These are phyloP conservation scores for Saccharomycopsis sp. DNA, from an alignment of 805 yeast genomes.

Conservation along the genomic window DNA sequence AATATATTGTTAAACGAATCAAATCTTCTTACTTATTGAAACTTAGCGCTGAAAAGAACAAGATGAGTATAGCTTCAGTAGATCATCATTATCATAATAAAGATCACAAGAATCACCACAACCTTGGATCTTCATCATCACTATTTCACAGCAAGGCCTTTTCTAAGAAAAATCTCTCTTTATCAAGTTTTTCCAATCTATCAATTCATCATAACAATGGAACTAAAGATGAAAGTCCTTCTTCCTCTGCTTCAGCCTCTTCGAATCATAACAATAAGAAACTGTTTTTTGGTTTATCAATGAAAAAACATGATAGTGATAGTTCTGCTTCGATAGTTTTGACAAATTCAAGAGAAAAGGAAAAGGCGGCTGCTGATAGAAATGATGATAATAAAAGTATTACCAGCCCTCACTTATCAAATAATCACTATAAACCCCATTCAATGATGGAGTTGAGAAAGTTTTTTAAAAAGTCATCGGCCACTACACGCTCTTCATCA, in stretches of 20 bases:
- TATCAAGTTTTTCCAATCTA: conserved; percentile 1
- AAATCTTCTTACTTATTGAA: too few relatives aligned
- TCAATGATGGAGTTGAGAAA: conserved; percentile 7
- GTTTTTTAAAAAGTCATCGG: conserved; percentile 3
- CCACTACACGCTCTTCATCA: not conserved
- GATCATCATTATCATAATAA: not conserved
- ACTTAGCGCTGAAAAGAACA: not conserved
- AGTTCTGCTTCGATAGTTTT: conserved; percentile 1
- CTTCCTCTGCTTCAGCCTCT: too few relatives aligned
- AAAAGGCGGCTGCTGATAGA: not conserved
- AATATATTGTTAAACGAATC: too few relatives aligned
- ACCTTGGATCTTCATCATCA: too few relatives aligned
- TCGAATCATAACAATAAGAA: not conserved
- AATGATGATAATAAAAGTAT: not conserved
- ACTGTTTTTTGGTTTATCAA: conserved; percentile 1
- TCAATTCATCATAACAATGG: not conserved
- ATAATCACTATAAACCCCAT: not conserved
- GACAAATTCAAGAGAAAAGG: not conserved
- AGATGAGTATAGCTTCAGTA: not conserved
- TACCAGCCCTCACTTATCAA: not conserved
- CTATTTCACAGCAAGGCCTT: not conserved
- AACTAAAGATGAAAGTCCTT: not conserved
- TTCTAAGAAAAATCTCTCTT: conserved; percentile 1
- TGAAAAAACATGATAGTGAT: conserved; percentile 1
- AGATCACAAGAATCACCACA: not conserved